Conservation (phyloP, 805 yeast species). For the Priceomyces fermenticarens region DNA sequence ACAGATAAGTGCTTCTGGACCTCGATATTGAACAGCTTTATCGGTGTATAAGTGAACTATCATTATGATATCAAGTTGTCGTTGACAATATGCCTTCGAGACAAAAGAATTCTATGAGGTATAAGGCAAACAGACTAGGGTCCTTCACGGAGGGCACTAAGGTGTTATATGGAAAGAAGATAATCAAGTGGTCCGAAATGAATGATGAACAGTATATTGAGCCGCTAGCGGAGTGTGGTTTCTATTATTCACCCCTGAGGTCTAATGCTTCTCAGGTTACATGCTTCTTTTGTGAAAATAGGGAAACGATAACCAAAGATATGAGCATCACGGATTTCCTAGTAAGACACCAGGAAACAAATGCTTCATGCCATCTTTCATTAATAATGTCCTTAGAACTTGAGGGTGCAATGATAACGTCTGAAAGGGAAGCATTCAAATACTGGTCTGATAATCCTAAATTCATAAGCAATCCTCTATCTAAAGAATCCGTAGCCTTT, state of each 20-base stretch:
- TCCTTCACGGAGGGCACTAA: constrained; percentile 20
- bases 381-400: constrained; percentile 9
- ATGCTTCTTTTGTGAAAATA: constrained; percentile 55
- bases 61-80: constrained; percentile 5
- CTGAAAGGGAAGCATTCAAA: not conserved
- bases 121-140: constrained; percentile 17
- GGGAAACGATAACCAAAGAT: constrained; percentile 19
- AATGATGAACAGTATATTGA: constrained; percentile 8
- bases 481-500: constrained; percentile 23
- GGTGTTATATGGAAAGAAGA: constrained; percentile 7
- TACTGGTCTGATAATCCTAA: constrained; percentile 15
- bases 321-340: constrained; percentile 1
- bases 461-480: constrained; percentile 32
- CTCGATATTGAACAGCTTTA: not conserved
- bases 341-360: constrained; percentile 5
- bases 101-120: constrained; percentile 14
- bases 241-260: constrained; percentile 54
- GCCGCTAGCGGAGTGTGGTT: constrained; percentile 54
- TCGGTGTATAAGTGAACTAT: not conserved
- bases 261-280: constrained; percentile 48
- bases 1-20: not conserved
- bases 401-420: not conserved
- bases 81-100: constrained; percentile 9
- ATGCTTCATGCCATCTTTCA: constrained; percentile 14
- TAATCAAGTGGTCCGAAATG: constrained; percentile 8